These are phyloP conservation scores for Colletotrichum liaoningense DNA, from an alignment of 2,329 filamentous ascomycete species.

Conservation along the genomic window DNA sequence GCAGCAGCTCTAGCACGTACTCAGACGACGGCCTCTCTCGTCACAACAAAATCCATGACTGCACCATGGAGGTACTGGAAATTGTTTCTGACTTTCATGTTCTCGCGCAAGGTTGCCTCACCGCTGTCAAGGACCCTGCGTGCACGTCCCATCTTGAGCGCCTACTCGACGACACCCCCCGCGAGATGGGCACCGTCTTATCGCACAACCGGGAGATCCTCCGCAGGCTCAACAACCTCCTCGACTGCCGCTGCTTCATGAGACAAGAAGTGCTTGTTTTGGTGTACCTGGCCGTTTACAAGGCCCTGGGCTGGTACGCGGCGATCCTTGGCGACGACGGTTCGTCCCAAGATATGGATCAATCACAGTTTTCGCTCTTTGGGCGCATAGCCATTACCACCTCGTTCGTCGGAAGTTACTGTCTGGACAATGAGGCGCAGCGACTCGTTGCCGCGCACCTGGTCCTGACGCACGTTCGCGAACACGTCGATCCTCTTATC, in stretches of 20 bases:
- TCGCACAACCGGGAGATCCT: background rate
- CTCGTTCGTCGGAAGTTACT: conserved; percentile 7
- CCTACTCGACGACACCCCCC: background rate
- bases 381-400: conserved; percentile 1
- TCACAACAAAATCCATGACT: conserved; percentile 5
- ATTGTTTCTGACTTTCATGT: background rate
- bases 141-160: background rate
- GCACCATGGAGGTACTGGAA: background rate
- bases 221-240: background rate
- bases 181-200: conserved; percentile 8
- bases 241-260: conserved; percentile 8
- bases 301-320: conserved; percentile 14
- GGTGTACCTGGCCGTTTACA: conserved; percentile 2
- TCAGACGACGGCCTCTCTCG: background rate
- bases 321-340: conserved; percentile 6
- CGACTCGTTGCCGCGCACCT: conserved; percentile 11
- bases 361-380: background rate
- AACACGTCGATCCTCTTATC: conserved; percentile 15
- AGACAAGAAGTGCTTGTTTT: conserved; percentile 13
- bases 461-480: conserved; percentile 12
- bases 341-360: background rate
- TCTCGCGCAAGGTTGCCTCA: conserved; percentile 4
- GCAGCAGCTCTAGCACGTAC: background rate
- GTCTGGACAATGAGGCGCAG: conserved; percentile 10
- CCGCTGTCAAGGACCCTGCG: background rate